Evolutionary conservation across 164 flowering plant genomes (phyloP).

Genomic region (Tetracentron sinense): DNA sequence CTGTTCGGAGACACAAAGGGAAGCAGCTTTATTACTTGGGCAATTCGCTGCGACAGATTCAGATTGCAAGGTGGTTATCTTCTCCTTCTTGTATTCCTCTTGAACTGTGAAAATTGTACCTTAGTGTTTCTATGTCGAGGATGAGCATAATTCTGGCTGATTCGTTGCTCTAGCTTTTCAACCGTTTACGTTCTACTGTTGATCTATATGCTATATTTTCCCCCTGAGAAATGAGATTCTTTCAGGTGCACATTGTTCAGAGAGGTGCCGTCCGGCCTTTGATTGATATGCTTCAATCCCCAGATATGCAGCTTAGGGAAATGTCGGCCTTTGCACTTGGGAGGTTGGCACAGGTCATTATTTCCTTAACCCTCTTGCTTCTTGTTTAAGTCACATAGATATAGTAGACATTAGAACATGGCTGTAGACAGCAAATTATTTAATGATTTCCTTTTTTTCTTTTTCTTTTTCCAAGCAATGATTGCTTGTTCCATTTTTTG

Average conservation of each 20-base stretch:
- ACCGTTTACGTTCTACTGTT: background rate
- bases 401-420: too few relatives aligned
- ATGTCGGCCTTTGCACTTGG: slow-evolving; percentile 99
- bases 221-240: slow-evolving; percentile 12
- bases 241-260: slow-evolving; percentile 95
- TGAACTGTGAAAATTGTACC: background rate
- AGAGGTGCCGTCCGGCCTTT: slow-evolving; percentile 97
- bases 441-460: too few relatives aligned
- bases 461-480: too few relatives aligned
- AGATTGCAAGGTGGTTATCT: slow-evolving; percentile 71
- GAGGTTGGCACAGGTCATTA: slow-evolving; percentile 89
- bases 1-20: slow-evolving; percentile 92
- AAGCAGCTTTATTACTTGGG: slow-evolving; percentile 88
- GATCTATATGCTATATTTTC: background rate
- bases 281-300: slow-evolving; percentile 94
- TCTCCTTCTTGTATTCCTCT: background rate
- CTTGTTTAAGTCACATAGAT: too few relatives aligned
- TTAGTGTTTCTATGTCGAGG: background rate
- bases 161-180: too few relatives aligned
- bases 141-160: background rate
- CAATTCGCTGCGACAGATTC: slow-evolving; percentile 97
- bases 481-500: too few relatives aligned
- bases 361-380: background rate
- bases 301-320: slow-evolving; percentile 81
- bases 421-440: too few relatives aligned